These are phyloP conservation scores for Carpinus viminea DNA, from an alignment of 306 rosid species.

Conservation along the genomic window DNA sequence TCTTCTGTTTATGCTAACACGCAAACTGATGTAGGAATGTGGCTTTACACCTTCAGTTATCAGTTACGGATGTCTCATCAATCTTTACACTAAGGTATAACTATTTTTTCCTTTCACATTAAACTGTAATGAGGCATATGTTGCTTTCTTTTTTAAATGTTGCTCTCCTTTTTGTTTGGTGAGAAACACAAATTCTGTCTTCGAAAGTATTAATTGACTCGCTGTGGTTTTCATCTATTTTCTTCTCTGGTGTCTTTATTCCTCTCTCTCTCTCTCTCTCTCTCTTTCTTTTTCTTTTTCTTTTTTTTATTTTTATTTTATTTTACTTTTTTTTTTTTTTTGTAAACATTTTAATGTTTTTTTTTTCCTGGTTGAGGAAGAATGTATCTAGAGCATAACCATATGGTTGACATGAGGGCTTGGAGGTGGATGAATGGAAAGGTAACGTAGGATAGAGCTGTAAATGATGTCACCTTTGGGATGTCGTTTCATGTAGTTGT, in stretches of 20 bases:
- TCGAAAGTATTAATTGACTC: neutral
- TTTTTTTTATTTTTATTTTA: no score
- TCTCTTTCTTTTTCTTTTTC: no score
- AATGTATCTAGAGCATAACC: neutral
- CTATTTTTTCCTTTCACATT: slow-evolving; percentile 18
- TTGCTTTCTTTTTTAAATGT: neutral
- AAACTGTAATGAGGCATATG: neutral
- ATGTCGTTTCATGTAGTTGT: neutral
- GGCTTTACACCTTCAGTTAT: slow-evolving; percentile 89
- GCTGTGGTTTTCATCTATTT: neutral
- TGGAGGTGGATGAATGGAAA: neutral
- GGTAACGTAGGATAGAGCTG: neutral
- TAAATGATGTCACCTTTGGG: neutral
- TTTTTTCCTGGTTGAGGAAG: neutral
- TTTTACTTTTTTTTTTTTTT: neutral
- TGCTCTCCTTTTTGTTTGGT: neutral
- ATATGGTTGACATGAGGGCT: neutral
- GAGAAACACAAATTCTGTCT: neutral
- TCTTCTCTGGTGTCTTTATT: no score
- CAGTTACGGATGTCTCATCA: slow-evolving; percentile 92
- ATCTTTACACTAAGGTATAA: slow-evolving; percentile 81
- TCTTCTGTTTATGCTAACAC: slow-evolving; percentile 24
- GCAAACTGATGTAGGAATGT: slow-evolving; percentile 64
- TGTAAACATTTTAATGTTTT: neutral
- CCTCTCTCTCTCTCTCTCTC: no score